Evolutionary conservation across 1,284 basidiomycete species (phyloP).

Genomic region (Ganoderma boninense): DNA sequence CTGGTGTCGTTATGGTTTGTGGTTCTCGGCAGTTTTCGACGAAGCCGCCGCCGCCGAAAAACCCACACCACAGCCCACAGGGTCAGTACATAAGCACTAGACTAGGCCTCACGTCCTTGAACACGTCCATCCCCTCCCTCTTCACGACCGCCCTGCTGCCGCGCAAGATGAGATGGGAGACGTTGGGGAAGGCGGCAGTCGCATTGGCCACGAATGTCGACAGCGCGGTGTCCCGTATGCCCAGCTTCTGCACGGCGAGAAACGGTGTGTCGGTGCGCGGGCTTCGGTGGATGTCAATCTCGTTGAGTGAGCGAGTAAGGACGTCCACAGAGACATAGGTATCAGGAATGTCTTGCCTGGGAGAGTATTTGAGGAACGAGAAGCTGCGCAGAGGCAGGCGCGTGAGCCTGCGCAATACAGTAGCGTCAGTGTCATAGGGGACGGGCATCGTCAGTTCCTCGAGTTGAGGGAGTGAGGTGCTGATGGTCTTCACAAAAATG

Average conservation of each 20-base stretch:
- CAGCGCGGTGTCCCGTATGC: not conserved
- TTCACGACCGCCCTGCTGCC: not conserved
- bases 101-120: not conserved
- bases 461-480: not conserved
- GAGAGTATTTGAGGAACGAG: not conserved
- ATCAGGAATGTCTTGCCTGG: too few relatives aligned
- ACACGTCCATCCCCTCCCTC: not conserved
- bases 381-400: not conserved
- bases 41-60: not conserved
- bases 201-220: not conserved
- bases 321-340: not conserved
- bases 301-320: not conserved
- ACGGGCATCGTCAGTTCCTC: not conserved
- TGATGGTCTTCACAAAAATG: not conserved
- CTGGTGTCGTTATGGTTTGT: too few relatives aligned
- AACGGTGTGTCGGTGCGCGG: not conserved
- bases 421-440: not conserved
- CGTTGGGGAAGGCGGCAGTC: not conserved
- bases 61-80: not conserved
- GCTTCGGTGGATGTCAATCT: not conserved
- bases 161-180: not conserved
- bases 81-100: not conserved
- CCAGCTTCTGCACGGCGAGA: not conserved
- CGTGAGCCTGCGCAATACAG: not conserved
- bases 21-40: too few relatives aligned